phyloP scores from a whole-genome alignment of 768 basidiomycete genomes.

The Ramaria sp. region DNA sequence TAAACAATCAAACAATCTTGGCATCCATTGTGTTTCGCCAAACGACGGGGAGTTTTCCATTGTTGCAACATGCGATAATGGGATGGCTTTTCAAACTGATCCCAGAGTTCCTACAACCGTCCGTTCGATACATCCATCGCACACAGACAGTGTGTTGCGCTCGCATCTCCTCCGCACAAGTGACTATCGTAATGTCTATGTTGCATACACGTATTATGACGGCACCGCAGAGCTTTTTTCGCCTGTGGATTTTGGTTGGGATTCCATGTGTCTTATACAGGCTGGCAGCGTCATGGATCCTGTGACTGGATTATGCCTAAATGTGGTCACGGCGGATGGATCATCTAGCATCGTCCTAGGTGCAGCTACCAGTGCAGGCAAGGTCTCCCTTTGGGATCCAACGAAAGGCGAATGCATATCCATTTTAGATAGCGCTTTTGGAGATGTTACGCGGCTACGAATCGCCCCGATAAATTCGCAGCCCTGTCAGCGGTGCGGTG shows the following conservation, averaged over 20 bases:
- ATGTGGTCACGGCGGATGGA: constrained; percentile 39
- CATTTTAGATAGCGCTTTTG: constrained; percentile 49
- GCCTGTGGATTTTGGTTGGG: constrained; percentile 30
- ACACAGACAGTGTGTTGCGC: constrained; percentile 32
- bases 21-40: too few species aligned
- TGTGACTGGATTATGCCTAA: constrained; percentile 43
- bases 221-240: constrained; percentile 57
- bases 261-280: constrained; percentile 37
- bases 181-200: constrained; percentile 34
- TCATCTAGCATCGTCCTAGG: constrained; percentile 42
- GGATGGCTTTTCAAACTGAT: constrained; percentile 43
- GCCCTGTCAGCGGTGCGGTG: constrained; percentile 62
- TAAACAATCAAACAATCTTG: background rate
- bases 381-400: constrained; percentile 69
- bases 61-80: constrained; percentile 40
- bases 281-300: constrained; percentile 49
- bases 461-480: constrained; percentile 42
- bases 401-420: constrained; percentile 51
- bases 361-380: constrained; percentile 52
- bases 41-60: constrained; percentile 18
- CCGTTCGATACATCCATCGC: constrained; percentile 32
- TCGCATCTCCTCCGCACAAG: constrained; percentile 38
- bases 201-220: constrained; percentile 53
- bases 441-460: constrained; percentile 47
- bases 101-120: constrained; percentile 14